phyloP scores from a whole-genome alignment of 2,329 filamentous ascomycete genomes.

The Arachnopeziza araneosa region DNA sequence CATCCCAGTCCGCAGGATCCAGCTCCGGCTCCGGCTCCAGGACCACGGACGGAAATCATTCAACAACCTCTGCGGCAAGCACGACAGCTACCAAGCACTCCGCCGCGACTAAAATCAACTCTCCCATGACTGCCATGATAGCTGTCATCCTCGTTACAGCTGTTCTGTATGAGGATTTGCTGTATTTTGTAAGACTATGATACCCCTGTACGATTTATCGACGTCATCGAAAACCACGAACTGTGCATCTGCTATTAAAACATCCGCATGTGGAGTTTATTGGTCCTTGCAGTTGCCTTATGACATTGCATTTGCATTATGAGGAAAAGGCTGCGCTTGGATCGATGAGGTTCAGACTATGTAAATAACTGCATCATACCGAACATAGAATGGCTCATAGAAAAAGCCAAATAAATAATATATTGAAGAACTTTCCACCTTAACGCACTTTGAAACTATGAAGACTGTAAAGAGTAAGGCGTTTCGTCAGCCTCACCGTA shows the following conservation, averaged over 20 bases:
- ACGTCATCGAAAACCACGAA: background rate
- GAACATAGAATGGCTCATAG: too few relatives aligned
- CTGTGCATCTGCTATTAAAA: too few relatives aligned
- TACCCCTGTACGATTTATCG: background rate
- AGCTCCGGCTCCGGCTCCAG: slow-evolving; percentile 15
- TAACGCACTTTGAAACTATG: background rate
- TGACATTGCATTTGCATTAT: too few relatives aligned
- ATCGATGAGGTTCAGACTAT: too few relatives aligned
- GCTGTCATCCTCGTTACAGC: slow-evolving; percentile 1
- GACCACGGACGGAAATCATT: slow-evolving; percentile 36
- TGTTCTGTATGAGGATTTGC: background rate
- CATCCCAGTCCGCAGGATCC: slow-evolving; percentile 20
- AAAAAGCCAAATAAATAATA: too few relatives aligned
- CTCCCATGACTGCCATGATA: background rate
- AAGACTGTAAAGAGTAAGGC: background rate
- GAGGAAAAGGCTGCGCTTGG: too few relatives aligned
- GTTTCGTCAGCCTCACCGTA: background rate
- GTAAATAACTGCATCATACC: too few relatives aligned
- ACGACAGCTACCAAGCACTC: slow-evolving; percentile 10
- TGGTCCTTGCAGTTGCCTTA: too few relatives aligned
- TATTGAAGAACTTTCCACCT: background rate
- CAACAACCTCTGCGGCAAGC: slow-evolving; percentile 19
- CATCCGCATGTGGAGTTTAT: too few relatives aligned
- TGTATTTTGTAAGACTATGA: background rate
- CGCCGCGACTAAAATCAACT: background rate